These are phyloP conservation scores for Bruguiera gymnorhiza DNA, from an alignment of 345 rosid genomes.

Conservation along the genomic window DNA sequence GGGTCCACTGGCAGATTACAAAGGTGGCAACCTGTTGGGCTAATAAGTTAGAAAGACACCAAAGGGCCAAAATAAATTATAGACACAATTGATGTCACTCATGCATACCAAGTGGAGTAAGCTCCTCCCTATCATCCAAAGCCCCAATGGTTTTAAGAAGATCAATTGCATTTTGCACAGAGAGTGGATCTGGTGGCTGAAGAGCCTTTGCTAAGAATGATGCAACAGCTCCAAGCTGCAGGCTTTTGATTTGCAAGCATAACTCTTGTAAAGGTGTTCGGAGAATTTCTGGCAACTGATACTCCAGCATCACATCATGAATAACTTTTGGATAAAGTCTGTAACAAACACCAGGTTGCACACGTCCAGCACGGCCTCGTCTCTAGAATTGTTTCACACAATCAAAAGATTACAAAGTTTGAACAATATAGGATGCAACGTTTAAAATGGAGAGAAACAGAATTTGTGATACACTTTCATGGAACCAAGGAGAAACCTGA, in stretches of 20 bases:
- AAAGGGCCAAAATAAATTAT: constrained; percentile 6
- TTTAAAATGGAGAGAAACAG: constrained; percentile 9
- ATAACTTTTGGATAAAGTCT: constrained; percentile 83
- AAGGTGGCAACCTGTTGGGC: constrained; percentile 69
- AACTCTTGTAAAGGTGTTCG: constrained; percentile 94
- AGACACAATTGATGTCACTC: constrained; percentile 9
- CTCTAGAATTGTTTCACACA: constrained; percentile 44
- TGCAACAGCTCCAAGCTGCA: constrained; percentile 86
- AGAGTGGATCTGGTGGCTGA: constrained; percentile 91
- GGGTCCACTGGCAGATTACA: constrained; percentile 85
- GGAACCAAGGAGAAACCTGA: constrained; percentile 54
- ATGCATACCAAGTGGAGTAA: constrained; percentile 83
- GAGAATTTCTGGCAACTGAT: constrained; percentile 90
- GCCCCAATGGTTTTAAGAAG: constrained; percentile 93
- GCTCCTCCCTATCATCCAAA: constrained; percentile 76
- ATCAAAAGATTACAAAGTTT: constrained; percentile 9
- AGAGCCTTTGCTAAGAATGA: constrained; percentile 90
- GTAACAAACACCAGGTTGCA: constrained; percentile 93
- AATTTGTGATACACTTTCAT: constrained; percentile 6
- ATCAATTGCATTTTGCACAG: constrained; percentile 94
- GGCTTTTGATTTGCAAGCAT: constrained; percentile 82
- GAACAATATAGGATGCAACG: constrained; percentile 2
- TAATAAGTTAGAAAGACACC: constrained; percentile 10
- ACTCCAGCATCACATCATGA: constrained; percentile 69
- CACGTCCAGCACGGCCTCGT: constrained; percentile 98